These are phyloP conservation scores for Rhypophila decipiens DNA, from an alignment of 495 filamentous ascomycete species.

Conservation along the genomic window DNA sequence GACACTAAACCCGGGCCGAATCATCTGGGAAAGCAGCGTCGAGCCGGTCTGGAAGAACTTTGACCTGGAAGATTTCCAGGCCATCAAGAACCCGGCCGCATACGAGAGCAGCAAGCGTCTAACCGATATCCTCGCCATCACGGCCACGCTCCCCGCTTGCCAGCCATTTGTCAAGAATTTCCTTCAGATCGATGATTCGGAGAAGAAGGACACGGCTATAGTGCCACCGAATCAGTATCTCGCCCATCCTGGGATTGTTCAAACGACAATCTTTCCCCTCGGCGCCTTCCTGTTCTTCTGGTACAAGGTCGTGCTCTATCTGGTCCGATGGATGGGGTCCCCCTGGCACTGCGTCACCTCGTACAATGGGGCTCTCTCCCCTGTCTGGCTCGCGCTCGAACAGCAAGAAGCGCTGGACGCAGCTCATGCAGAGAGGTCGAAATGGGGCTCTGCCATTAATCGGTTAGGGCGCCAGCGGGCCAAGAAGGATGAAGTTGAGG, in stretches of 20 bases:
- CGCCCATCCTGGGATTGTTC: constrained; percentile 81
- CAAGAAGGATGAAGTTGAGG: constrained; percentile 69
- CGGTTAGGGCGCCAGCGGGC: constrained; percentile 51
- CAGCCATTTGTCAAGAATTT: constrained; percentile 44
- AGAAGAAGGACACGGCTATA: background rate
- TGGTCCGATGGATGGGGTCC: constrained; percentile 72
- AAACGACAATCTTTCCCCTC: constrained; percentile 71
- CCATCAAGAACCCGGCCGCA: constrained; percentile 48
- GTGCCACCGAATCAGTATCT: constrained; percentile 64
- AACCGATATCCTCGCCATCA: constrained; percentile 75
- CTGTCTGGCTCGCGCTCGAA: constrained; percentile 72
- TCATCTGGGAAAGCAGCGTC: constrained; percentile 81
- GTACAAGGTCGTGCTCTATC: constrained; percentile 53
- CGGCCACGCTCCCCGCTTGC: constrained; percentile 59
- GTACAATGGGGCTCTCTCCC: constrained; percentile 70
- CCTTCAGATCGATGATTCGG: constrained; percentile 15
- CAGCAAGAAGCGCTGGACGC: constrained; percentile 60
- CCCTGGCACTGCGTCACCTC: constrained; percentile 75
- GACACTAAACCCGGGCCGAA: constrained; percentile 41
- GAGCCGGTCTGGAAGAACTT: constrained; percentile 58
- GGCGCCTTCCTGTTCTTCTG: constrained; percentile 55
- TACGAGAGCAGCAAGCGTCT: constrained; percentile 86
- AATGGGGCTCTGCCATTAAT: constrained; percentile 77
- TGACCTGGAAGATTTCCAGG: constrained; percentile 67
- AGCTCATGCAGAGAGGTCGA: constrained; percentile 48